These are phyloP conservation scores for Rubus idaeus DNA, from an alignment of 306 rosid genomes.

Conservation along the genomic window DNA sequence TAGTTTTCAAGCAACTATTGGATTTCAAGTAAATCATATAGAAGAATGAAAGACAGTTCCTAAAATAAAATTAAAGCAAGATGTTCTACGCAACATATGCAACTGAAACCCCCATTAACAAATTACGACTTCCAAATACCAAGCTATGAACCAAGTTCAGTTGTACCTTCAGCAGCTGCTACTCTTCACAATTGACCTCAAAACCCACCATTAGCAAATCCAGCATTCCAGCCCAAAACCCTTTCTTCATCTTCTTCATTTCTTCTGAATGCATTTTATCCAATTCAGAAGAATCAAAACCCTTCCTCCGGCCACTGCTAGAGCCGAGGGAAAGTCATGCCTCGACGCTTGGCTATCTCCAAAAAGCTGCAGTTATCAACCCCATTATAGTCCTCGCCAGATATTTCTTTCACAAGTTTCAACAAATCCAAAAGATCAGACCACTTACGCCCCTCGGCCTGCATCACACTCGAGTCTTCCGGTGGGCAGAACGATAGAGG, in stretches of 20 bases:
- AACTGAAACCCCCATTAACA: not conserved
- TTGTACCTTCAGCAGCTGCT: not conserved
- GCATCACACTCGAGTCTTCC: not conserved
- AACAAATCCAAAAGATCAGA: constrained; percentile 26
- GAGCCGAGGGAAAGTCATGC: constrained; percentile 43
- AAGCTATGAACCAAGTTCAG: no score
- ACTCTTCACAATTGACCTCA: not conserved
- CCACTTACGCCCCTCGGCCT: not conserved
- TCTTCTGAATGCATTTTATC: not conserved
- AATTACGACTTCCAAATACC: not conserved
- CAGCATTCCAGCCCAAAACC: not conserved
- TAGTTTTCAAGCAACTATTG: not conserved
- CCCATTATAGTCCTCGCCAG: not conserved
- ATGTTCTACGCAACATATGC: not conserved
- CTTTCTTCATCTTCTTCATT: not conserved
- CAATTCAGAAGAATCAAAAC: not conserved
- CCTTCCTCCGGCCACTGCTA: constrained; percentile 28
- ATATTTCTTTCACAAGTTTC: constrained; percentile 9
- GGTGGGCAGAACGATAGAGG: constrained; percentile 23
- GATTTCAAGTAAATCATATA: not conserved
- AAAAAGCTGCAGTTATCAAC: constrained; percentile 3
- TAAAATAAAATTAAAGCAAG: not conserved
- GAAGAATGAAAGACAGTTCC: not conserved
- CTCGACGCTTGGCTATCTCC: constrained; percentile 24
- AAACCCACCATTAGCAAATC: not conserved